Evolutionary conservation across 225 moss, liverwort and hornwort genomes (phyloP).

Genomic region (Rhytidiadelphus loreus): DNA sequence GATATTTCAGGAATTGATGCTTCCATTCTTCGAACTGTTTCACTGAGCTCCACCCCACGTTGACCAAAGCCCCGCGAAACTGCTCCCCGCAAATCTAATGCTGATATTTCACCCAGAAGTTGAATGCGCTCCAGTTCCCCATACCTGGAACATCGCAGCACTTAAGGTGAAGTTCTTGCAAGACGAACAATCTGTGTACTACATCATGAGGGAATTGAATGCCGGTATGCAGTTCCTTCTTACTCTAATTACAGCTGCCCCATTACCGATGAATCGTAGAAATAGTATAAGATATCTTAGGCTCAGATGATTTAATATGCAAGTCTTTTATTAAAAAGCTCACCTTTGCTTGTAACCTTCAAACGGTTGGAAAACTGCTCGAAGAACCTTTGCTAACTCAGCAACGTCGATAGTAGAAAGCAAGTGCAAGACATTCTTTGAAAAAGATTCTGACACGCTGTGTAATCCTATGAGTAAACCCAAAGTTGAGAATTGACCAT

Average conservation of each 20-base stretch:
- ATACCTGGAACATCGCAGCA: constrained; percentile 46
- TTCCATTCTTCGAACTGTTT: constrained; percentile 94
- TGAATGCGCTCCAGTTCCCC: constrained; percentile 88
- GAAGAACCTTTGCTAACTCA: constrained; percentile 77
- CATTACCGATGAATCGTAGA: background rate
- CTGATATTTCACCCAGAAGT: constrained; percentile 55
- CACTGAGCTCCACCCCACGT: constrained; percentile 94
- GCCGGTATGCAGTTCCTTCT: background rate
- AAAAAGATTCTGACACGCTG: constrained; percentile 75
- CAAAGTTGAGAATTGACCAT: constrained; percentile 44
- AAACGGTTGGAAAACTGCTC: constrained; percentile 75
- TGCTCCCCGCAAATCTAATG: constrained; percentile 72
- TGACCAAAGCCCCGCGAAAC: constrained; percentile 81
- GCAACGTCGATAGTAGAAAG: constrained; percentile 52
- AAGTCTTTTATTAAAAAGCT: background rate
- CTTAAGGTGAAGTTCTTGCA: background rate
- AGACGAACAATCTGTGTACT: background rate
- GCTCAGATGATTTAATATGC: background rate
- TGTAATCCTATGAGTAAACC: constrained; percentile 72
- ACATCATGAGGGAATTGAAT: background rate
- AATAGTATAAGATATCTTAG: background rate
- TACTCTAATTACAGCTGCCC: background rate
- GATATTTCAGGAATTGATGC: constrained; percentile 76
- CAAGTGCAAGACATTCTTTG: constrained; percentile 78
- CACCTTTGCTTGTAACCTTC: constrained; percentile 90